Evolutionary conservation across 176 grass and related monocot species (phyloP).

Genomic region (Rhynchospora breviuscula): DNA sequence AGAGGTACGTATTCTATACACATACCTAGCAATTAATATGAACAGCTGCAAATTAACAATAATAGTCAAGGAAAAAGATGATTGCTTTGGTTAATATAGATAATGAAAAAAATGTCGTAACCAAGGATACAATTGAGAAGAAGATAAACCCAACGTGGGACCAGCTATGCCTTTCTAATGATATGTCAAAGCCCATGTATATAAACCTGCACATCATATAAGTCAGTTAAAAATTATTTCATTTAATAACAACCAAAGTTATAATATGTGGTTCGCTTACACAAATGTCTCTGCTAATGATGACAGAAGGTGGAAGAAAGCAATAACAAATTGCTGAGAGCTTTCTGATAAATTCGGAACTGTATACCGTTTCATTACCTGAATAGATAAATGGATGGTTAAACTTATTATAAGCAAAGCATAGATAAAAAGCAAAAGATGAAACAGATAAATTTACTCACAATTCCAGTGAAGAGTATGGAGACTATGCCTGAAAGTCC

Average conservation of each 20-base stretch:
- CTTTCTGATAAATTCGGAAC: conserved; percentile 74
- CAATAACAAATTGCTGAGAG: conserved; percentile 65
- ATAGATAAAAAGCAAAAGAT: conserved; percentile 7
- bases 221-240: conserved; percentile 14
- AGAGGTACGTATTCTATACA: background rate
- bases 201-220: conserved; percentile 63
- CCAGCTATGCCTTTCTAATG: conserved; percentile 84
- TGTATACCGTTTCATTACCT: conserved; percentile 94
- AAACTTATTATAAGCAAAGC: background rate
- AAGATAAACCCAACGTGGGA: conserved; percentile 91
- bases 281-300: conserved; percentile 90
- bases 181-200: conserved; percentile 99
- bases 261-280: conserved; percentile 37
- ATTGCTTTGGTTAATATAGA: conserved; percentile 11
- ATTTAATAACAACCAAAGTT: conserved; percentile 12
- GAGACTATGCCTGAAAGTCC: conserved; percentile 91
- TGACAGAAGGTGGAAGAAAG: conserved; percentile 88
- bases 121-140: conserved; percentile 97
- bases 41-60: conserved; percentile 47
- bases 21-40: conserved; percentile 89
- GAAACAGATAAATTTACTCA: conserved; percentile 38
- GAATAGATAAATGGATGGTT: conserved; percentile 34
- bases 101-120: background rate
- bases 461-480: conserved; percentile 90
- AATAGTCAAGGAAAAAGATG: conserved; percentile 43